Base-by-base conservation (phyloP, 805 yeast genomes). In the Cyberlindnera xylosilytica region DNA sequence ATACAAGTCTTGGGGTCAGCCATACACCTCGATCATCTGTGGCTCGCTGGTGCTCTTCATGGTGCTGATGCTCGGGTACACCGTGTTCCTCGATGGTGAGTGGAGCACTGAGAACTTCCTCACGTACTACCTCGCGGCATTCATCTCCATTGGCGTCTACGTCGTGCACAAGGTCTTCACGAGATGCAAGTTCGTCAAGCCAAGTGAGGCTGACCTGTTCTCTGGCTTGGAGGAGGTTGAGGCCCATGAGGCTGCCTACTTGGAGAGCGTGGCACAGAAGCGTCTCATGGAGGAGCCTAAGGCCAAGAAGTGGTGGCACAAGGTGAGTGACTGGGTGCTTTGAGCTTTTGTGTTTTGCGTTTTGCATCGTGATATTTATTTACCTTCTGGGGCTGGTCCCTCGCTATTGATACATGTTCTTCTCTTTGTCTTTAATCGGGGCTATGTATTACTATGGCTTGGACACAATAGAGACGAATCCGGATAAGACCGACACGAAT, bases 91-190 rank as follows among this genome's bases (percentile, higher is more conserved):
- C 49, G 81, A 83, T n/a, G 87, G 83, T 13, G 53, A 64, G 38
- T 87, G 91, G 88, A 59, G 68, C n/a, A 72, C 72, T 20, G 72
- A 78, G 48, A 66, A 72, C 20, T 87, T 87, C 63, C 68, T 85
- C 54, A 83, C 79, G 60, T 76, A 74, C 54, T 87, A 87, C 58
- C 68, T 87, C 51, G 84, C 85, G 88, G 70, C 83, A 9, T 81
- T 85, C 41, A 53, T 79, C 35, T 72, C 70, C 39, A 57, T 78
- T 26, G 70, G 52, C 2, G 62, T 77, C 7, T 79, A 63, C 49
- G 17, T 74, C 9, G 63, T 58, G 27, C 77, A 82, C 69, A 80
- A 80, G 52, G 31, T 78, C 6, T 41, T 66, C 43, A 66, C 63
- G 41, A 70, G 71, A 44, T 72, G 81, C 18, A 68, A 66, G 41